Evolutionary conservation across 148 eudicot species (phyloP), one percentile per base, ranked within the genome.

Genomic region (Polygonum aviculare): DNA sequence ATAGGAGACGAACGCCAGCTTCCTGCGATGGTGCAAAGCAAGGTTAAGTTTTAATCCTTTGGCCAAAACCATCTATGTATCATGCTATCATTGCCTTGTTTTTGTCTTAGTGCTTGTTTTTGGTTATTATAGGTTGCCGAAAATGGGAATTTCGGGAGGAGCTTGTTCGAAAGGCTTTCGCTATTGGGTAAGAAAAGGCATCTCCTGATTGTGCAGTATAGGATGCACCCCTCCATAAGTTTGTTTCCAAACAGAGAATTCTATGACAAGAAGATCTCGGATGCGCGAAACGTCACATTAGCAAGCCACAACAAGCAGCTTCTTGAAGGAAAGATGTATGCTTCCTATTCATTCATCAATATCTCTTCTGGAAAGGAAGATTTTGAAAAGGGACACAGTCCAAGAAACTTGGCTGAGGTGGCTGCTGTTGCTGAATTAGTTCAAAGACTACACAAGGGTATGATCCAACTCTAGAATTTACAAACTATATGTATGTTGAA

Each of bases 181-280:
- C 11, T 31, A 63, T 52, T 86, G 76, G 91, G 90, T 39, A 80
- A 83, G 47, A 59, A 69, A 69, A 88, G 83, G 70, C 87, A 85
- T 55, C 86, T 90, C 19, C 82, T 90, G 0, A 77, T 83, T 31
- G 76, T 82, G 16, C 94, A 88, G 77, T 88, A 88, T 63, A 78
- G 88, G 50, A 90, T 90, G 91, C 91, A 88, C 79, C 94, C 94
- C 21, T 73, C 90, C 0, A 88, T 88, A 54, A 88, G 94, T 57
- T 76, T 40, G 60, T 89, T 85, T 79, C 94, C 91, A 3, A 83
- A 86, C 22, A 45, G 65, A 55, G 77, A 78, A 75, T 86, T 86
- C 49, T 86, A 83, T 18, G 75, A 79, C 38, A 78, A 78, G 33
- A 59, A 63, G 81, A 86, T 86, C 4, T 33, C 81, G 38, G 80